Percentiles rank a stretch among this genome's conserved stretches.
Conservation (phyloP, 2,329 filamentous ascomycete species). For the Penicillium polonicum region DNA sequence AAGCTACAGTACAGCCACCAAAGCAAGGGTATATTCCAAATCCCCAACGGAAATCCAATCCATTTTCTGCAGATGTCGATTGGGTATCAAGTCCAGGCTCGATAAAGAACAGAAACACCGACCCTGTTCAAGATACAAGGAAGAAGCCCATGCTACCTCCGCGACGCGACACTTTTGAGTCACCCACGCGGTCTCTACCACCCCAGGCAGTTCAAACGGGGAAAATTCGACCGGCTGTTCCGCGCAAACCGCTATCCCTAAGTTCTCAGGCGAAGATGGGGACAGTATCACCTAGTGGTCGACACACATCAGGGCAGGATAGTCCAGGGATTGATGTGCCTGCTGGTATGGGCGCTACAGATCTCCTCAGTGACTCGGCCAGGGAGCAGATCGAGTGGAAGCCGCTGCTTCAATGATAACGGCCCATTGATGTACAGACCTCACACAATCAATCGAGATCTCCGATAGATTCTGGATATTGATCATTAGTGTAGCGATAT, state of each 20-base stretch:
- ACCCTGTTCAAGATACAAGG: constrained; percentile 10
- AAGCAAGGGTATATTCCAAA: constrained; percentile 65
- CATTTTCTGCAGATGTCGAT: constrained; percentile 71
- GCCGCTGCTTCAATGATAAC: constrained; percentile 29
- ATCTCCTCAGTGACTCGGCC: constrained; percentile 28
- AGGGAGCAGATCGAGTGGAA: constrained; percentile 32
- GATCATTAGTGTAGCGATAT: neutral
- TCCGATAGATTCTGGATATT: neutral
- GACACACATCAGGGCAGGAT: neutral
- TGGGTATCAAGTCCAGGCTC: constrained; percentile 61
- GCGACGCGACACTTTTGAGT: constrained; percentile 12
- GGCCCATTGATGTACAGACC: neutral
- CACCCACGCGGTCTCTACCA: neutral
- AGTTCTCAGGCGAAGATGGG: constrained; percentile 19
- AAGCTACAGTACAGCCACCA: constrained; percentile 69
- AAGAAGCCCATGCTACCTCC: constrained; percentile 31
- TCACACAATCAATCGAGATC: neutral
- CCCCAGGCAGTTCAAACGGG: neutral
- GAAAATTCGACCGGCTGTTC: constrained; percentile 56
- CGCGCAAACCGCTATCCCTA: constrained; percentile 58
- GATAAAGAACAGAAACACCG: constrained; percentile 6
- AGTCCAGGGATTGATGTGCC: neutral
- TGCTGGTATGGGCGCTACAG: neutral
- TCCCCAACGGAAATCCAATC: constrained; percentile 72
- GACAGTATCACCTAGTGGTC: neutral